Percentiles rank a stretch among this genome's conserved stretches.
Evolutionary conservation across 306 rosid species (phyloP).

Genomic region (Senna tora): DNA sequence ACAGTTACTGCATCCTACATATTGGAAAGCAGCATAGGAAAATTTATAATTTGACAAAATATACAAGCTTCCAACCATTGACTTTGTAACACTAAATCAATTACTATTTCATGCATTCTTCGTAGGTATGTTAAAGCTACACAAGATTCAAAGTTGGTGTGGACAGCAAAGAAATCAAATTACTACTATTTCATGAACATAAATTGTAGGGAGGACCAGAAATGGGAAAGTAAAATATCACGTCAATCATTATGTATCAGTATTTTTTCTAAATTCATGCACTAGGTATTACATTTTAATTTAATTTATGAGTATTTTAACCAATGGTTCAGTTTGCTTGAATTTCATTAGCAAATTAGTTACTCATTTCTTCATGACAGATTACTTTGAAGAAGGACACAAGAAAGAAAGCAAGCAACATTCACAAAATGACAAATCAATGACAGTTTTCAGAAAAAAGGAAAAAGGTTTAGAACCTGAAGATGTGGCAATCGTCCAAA

Average conservation of each 20-base stretch:
- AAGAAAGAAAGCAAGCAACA: constrained; percentile 29
- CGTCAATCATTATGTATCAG: not conserved
- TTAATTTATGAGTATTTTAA: not conserved
- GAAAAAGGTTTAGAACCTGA: constrained; percentile 62
- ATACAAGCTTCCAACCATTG: constrained; percentile 18
- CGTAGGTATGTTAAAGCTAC: constrained; percentile 16
- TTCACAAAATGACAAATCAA: constrained; percentile 12
- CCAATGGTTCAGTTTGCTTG: not conserved
- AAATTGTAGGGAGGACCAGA: constrained; percentile 13
- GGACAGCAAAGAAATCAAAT: constrained; percentile 7
- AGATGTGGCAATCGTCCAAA: constrained; percentile 91
- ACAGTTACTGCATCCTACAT: constrained; percentile 97
- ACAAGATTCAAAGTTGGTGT: constrained; percentile 23
- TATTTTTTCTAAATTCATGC: not conserved
- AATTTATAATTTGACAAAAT: not conserved
- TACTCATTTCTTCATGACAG: not conserved
- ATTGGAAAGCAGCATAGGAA: constrained; percentile 30
- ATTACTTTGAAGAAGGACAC: constrained; percentile 25
- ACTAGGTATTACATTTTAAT: not conserved
- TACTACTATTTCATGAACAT: constrained; percentile 15
- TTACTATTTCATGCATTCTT: constrained; percentile 15
- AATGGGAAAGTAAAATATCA: constrained; percentile 15
- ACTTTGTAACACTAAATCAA: not conserved
- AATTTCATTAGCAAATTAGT: not conserved
- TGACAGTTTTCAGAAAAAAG: constrained; percentile 3